Conservation (phyloP, 225 moss, liverwort and hornwort genomes). For the Climacium dendroides region DNA sequence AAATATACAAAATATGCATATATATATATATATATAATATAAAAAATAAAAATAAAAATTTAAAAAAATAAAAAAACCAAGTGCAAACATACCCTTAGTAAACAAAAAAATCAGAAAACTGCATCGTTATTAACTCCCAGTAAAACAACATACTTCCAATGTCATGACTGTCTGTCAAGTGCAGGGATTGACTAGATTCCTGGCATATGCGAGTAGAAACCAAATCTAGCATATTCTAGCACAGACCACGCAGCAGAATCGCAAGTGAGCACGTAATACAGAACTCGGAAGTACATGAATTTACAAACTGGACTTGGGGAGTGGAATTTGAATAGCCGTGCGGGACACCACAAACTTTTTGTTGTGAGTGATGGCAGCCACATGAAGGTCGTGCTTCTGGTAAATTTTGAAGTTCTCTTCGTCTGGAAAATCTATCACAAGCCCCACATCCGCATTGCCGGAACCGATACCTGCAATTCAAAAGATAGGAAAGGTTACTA, state of each 20-base stretch:
- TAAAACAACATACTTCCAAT: background rate
- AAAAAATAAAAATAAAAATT: too few species aligned
- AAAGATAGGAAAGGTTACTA: background rate
- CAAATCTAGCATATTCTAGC: background rate
- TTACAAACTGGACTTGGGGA: slow-evolving; percentile 32
- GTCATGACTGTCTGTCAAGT: background rate
- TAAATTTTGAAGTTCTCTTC: slow-evolving; percentile 45
- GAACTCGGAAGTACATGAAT: background rate
- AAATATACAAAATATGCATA: too few species aligned
- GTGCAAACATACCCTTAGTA: background rate
- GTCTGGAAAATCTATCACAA: slow-evolving; percentile 51
- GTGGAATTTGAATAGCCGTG: slow-evolving; percentile 38
- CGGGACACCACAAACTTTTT: slow-evolving; percentile 22
- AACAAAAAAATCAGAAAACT: background rate
- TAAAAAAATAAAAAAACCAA: too few species aligned
- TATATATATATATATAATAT: too few species aligned
- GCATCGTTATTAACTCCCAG: background rate
- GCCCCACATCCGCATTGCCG: slow-evolving; percentile 42
- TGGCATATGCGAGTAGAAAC: background rate
- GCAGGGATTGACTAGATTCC: background rate
- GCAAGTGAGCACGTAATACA: background rate
- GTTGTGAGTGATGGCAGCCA: slow-evolving; percentile 31
- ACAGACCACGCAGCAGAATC: background rate
- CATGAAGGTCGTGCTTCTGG: slow-evolving; percentile 45
- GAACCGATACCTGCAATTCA: slow-evolving; percentile 25